phyloP scores from a whole-genome alignment of 208 protist species.

The Trypanosoma cruzi region DNA sequence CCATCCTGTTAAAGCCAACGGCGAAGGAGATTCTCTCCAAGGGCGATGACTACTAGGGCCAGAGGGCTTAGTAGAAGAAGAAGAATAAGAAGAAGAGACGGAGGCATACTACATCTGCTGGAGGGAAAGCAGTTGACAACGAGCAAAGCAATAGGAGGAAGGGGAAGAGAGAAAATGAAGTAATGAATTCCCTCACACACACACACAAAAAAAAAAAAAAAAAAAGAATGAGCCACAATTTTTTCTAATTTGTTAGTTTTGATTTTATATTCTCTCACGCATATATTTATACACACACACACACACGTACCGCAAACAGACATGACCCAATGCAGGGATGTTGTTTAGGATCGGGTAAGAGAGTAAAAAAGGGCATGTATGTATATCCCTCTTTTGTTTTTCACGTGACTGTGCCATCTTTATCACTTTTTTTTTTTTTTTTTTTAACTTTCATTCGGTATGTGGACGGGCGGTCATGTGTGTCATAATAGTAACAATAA shows the following conservation, averaged over 20 bases:
- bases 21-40: slow-evolving; percentile 97
- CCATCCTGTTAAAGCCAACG: slow-evolving; percentile 94
- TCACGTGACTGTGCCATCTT: slow-evolving; percentile 9
- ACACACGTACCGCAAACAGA: no score
- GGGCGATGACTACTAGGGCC: slow-evolving; percentile 95
- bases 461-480: neutral
- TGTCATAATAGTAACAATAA: neutral
- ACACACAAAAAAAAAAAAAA: neutral
- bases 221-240: neutral
- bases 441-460: slow-evolving; percentile 14
- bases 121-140: neutral
- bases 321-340: no score
- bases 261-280: neutral
- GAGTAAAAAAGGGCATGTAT: no score
- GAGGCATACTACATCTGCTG: neutral
- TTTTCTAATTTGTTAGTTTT: neutral
- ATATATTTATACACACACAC: no score
- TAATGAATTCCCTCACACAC: no score
- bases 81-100: neutral
- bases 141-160: neutral
- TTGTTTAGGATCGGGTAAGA: no score
- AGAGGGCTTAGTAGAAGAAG: neutral
- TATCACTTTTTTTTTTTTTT: slow-evolving; percentile 18
- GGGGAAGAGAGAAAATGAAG: neutral
- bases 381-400: slow-evolving; percentile 19